These are phyloP conservation scores for Cercospora nicotianae DNA, from an alignment of 2,329 filamentous ascomycete species.

Conservation along the genomic window DNA sequence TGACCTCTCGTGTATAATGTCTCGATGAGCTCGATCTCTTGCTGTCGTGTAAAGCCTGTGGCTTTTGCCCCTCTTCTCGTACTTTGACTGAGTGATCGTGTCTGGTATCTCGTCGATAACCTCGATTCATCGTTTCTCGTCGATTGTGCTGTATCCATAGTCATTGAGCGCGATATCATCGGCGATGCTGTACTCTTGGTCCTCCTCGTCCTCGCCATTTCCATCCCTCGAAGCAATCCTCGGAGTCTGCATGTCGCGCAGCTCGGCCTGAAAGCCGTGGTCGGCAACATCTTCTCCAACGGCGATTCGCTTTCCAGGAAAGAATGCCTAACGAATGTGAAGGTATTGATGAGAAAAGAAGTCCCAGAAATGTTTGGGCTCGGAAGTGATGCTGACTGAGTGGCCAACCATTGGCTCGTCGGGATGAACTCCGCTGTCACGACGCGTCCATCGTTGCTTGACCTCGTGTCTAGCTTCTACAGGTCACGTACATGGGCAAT, in stretches of 20 bases:
- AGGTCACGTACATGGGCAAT: too few relatives aligned
- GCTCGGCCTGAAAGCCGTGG: not conserved
- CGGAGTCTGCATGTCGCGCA: slow-evolving; percentile 22
- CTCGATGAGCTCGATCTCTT: slow-evolving; percentile 24
- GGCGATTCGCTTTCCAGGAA: too few relatives aligned
- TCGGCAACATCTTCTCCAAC: slow-evolving; percentile 1
- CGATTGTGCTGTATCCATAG: not conserved
- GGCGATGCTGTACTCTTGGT: not conserved
- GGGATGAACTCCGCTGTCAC: not conserved
- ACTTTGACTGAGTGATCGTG: not conserved
- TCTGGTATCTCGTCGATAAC: not conserved
- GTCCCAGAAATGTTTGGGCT: not conserved
- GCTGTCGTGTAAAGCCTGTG: slow-evolving; percentile 17
- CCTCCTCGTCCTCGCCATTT: slow-evolving; percentile 14
- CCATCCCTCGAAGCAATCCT: slow-evolving; percentile 17
- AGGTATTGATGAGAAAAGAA: not conserved
- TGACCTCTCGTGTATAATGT: slow-evolving; percentile 22
- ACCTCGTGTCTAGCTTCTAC: too few relatives aligned
- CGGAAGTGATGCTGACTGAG: not conserved
- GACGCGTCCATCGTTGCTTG: not conserved
- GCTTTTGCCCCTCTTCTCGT: not conserved
- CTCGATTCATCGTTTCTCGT: not conserved
- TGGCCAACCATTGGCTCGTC: not conserved
- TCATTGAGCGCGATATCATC: not conserved
- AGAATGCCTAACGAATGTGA: not conserved